phyloP scores from a whole-genome alignment of 257 asterid genomes.

The Capsicum pubescens region DNA sequence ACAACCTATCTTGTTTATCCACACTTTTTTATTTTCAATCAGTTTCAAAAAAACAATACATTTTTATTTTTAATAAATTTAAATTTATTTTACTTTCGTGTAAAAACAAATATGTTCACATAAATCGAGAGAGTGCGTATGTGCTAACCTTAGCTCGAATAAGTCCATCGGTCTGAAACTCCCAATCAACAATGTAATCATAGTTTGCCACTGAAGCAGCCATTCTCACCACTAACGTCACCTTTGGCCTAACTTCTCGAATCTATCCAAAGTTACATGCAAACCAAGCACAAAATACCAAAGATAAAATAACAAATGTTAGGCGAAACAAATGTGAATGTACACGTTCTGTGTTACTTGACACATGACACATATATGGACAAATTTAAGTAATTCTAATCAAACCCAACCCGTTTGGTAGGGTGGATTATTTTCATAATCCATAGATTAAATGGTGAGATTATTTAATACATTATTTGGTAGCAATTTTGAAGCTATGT shows the following conservation, averaged over 20 bases:
- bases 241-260: slow-evolving; percentile 91
- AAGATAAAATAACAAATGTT: not conserved
- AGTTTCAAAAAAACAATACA: no score
- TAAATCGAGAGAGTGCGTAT: not conserved
- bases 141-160: slow-evolving; percentile 67
- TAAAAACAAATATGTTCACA: not conserved
- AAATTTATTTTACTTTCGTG: no score
- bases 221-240: slow-evolving; percentile 93
- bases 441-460: no score
- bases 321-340: not conserved
- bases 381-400: not conserved
- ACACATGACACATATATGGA: not conserved
- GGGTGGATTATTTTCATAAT: no score
- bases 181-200: slow-evolving; percentile 96
- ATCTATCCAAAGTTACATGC: slow-evolving; percentile 48
- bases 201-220: slow-evolving; percentile 97
- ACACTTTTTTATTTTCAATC: no score
- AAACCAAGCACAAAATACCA: not conserved
- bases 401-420: no score
- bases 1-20: no score
- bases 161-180: slow-evolving; percentile 90
- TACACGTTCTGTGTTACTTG: not conserved
- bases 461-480: no score
- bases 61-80: no score
- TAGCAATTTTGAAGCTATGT: no score